Percentiles rank a stretch among this genome's conserved stretches.
Evolutionary conservation across 1,284 basidiomycete genomes (phyloP).

Genomic region (Irpex lacteus): DNA sequence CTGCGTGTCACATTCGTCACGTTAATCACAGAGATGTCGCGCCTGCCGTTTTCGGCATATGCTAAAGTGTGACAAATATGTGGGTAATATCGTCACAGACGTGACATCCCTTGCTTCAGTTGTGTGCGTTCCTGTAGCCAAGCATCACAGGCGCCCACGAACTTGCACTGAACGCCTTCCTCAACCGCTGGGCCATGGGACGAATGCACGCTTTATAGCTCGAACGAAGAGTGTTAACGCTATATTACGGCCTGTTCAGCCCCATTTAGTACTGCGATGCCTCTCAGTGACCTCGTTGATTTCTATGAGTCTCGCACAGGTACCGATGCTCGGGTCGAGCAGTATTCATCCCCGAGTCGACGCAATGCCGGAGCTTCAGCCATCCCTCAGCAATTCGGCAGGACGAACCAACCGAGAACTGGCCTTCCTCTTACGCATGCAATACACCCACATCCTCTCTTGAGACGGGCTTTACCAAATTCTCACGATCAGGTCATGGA

Average conservation of each 20-base stretch:
- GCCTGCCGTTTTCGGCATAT: no score
- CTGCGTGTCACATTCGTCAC: background rate
- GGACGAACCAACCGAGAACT: background rate
- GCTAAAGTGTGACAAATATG: no score
- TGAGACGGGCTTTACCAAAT: background rate
- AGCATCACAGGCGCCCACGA: background rate
- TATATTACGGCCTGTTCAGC: background rate
- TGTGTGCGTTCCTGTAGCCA: background rate
- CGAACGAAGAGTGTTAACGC: background rate
- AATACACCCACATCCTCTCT: background rate
- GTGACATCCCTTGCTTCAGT: background rate
- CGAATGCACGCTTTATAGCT: background rate
- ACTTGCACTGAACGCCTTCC: background rate
- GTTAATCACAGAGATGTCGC: background rate
- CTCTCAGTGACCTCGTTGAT: conserved; percentile 30
- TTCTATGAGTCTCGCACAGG: conserved; percentile 23
- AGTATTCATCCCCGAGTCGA: background rate
- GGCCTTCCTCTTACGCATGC: background rate
- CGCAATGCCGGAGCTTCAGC: background rate
- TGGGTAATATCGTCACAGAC: background rate
- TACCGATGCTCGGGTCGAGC: conserved; percentile 4
- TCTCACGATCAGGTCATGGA: background rate
- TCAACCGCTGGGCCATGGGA: background rate
- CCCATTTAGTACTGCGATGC: conserved; percentile 18
- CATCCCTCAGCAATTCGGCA: background rate